Conservation (phyloP, 1,139 yeast species). For the Saccharomyces pastorianus region DNA sequence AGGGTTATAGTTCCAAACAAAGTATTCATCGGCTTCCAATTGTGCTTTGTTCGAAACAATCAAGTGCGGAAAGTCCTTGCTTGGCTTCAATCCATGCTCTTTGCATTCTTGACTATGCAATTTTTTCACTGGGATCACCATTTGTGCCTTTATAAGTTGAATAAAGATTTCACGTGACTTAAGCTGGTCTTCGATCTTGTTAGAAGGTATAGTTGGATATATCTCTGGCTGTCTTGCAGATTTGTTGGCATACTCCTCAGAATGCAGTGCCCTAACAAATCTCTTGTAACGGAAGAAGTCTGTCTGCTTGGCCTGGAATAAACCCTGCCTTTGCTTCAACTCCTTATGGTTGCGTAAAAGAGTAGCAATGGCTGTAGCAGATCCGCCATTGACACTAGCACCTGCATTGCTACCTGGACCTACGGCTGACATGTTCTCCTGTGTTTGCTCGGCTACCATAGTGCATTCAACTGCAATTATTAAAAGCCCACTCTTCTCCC, state of each 20-base stretch:
- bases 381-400: slow-evolving; percentile 9
- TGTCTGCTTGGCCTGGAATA: slow-evolving; percentile 56
- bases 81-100: slow-evolving; percentile 55
- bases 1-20: slow-evolving; percentile 77
- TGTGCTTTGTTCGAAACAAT: slow-evolving; percentile 60
- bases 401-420: not conserved
- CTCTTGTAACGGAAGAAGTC: slow-evolving; percentile 87
- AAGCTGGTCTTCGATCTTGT: slow-evolving; percentile 33
- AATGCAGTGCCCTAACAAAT: slow-evolving; percentile 65
- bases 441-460: not conserved
- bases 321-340: slow-evolving; percentile 75
- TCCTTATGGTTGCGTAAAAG: slow-evolving; percentile 56
- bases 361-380: slow-evolving; percentile 60
- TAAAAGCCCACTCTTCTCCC: not conserved
- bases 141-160: slow-evolving; percentile 60
- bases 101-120: slow-evolving; percentile 67
- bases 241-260: slow-evolving; percentile 59
- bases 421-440: slow-evolving; percentile 7
- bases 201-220: slow-evolving; percentile 44
- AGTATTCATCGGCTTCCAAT: slow-evolving; percentile 70
- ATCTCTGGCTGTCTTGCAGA: slow-evolving; percentile 47
- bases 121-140: slow-evolving; percentile 68
- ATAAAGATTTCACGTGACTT: slow-evolving; percentile 56
- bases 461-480: not conserved
- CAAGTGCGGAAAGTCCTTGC: slow-evolving; percentile 67